Percentiles rank a stretch among this genome's conserved stretches.
phyloP scores from a whole-genome alignment of 2,329 filamentous ascomycete species.

The Fusarium protoensiforme region DNA sequence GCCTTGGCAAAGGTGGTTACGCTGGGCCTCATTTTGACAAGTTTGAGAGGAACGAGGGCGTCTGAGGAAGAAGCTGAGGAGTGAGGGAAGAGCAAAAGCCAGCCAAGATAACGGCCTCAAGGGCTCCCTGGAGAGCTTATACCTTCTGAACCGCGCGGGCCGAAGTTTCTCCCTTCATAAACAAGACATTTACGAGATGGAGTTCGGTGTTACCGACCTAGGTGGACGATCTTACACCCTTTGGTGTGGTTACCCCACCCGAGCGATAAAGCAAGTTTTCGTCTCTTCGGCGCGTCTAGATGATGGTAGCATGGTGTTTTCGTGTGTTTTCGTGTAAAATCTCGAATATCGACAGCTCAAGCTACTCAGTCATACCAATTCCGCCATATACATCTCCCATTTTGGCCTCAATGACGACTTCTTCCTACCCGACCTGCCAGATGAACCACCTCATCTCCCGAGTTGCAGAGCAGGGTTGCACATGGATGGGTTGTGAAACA shows the following conservation, averaged over 20 bases:
- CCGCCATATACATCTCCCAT: background rate
- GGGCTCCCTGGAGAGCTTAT: slow-evolving; percentile 5
- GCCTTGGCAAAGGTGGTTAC: slow-evolving; percentile 18
- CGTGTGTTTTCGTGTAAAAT: background rate
- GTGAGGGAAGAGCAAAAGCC: background rate
- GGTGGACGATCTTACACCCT: slow-evolving; percentile 24
- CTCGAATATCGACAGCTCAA: too few species aligned
- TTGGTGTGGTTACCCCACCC: slow-evolving; percentile 21
- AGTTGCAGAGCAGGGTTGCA: slow-evolving; percentile 12
- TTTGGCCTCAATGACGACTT: background rate
- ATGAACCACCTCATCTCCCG: background rate
- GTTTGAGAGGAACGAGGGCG: background rate
- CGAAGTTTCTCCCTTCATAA: slow-evolving; percentile 23
- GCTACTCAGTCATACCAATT: background rate
- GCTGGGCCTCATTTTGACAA: slow-evolving; percentile 24
- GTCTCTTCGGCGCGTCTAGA: background rate
- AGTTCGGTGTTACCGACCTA: slow-evolving; percentile 1
- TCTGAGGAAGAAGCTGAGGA: background rate
- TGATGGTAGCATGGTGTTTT: background rate
- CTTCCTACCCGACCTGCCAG: background rate
- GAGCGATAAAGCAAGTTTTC: slow-evolving; percentile 5
- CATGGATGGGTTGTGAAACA: background rate
- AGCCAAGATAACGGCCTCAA: background rate
- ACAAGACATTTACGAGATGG: background rate
- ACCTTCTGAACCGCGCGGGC: slow-evolving; percentile 8